Evolutionary conservation across 179 eudicot genomes (phyloP).

Genomic region (Vitellaria paradoxa): DNA sequence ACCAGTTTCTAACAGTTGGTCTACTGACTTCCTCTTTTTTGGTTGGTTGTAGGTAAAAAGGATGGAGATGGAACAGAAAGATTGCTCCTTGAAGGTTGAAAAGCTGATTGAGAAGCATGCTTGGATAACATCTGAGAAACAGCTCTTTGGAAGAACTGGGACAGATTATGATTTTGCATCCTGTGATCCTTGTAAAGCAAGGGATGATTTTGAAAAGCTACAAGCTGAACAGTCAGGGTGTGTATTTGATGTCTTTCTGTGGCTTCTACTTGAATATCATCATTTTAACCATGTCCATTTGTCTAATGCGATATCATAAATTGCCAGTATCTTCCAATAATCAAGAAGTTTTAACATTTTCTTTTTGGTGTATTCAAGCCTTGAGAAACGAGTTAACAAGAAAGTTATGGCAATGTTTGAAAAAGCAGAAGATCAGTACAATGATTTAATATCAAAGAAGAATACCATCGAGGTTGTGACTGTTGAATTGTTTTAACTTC

Average conservation of each 20-base stretch:
- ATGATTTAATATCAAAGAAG: constrained; percentile 85
- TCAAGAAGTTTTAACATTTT: background rate
- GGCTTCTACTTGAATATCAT: background rate
- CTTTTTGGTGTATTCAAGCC: constrained; percentile 42
- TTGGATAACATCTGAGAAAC: constrained; percentile 96
- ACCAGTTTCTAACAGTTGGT: background rate
- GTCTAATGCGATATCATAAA: background rate
- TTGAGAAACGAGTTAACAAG: constrained; percentile 97
- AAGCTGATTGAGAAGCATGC: constrained; percentile 81
- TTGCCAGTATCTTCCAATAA: background rate
- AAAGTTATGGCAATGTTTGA: constrained; percentile 98
- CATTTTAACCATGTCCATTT: background rate
- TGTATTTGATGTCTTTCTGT: background rate
- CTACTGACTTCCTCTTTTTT: background rate
- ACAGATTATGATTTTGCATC: constrained; percentile 90
- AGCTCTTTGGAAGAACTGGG: constrained; percentile 85
- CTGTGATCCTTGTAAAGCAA: constrained; percentile 72
- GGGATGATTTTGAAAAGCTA: constrained; percentile 63
- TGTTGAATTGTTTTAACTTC: background rate
- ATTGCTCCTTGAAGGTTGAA: constrained; percentile 78
- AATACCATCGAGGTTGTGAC: constrained; percentile 83
- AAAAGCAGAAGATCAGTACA: constrained; percentile 97
- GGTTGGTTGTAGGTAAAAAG: constrained; percentile 67
- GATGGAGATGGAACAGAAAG: constrained; percentile 88
- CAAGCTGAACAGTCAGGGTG: constrained; percentile 91